A percentile compares a stretch with the other conserved stretches of the same genome.
phyloP scores from a whole-genome alignment of 169 alveolate species.

The Plasmodium chabaudi region DNA sequence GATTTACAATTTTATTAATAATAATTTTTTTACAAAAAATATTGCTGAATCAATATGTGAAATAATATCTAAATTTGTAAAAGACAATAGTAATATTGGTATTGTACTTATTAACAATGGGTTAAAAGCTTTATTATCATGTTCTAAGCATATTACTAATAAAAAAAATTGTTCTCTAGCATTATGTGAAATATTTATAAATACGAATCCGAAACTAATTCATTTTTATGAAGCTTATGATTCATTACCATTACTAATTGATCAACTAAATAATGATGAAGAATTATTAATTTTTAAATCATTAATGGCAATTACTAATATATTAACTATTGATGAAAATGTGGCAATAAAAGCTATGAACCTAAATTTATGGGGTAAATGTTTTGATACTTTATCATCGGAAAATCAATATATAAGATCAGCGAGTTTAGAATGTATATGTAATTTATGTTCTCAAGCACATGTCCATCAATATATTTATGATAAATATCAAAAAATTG shows the following conservation, averaged over 20 bases:
- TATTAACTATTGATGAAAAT: constrained; percentile 71
- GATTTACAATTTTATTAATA: constrained; percentile 69
- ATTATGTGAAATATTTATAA: constrained; percentile 72
- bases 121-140: constrained; percentile 40
- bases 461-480: constrained; percentile 70
- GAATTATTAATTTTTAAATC: constrained; percentile 53
- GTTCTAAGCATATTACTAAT: constrained; percentile 60
- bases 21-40: constrained; percentile 63
- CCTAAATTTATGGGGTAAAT: constrained; percentile 58
- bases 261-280: constrained; percentile 46
- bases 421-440: constrained; percentile 72
- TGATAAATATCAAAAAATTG: constrained; percentile 62
- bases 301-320: constrained; percentile 74
- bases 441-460: constrained; percentile 71
- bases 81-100: constrained; percentile 44
- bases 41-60: constrained; percentile 72
- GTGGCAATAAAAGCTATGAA: constrained; percentile 72
- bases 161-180: constrained; percentile 65
- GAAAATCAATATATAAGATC: constrained; percentile 51
- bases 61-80: constrained; percentile 52
- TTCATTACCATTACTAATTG: constrained; percentile 65
- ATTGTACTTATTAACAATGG: constrained; percentile 68
- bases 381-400: constrained; percentile 65
- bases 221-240: constrained; percentile 77
- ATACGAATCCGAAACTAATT: constrained; percentile 66